A percentile compares a stretch with the other conserved stretches of the same genome.
These are phyloP conservation scores for Pisolithus thermaeus DNA, from an alignment of 1,284 basidiomycete species.

Conservation along the genomic window DNA sequence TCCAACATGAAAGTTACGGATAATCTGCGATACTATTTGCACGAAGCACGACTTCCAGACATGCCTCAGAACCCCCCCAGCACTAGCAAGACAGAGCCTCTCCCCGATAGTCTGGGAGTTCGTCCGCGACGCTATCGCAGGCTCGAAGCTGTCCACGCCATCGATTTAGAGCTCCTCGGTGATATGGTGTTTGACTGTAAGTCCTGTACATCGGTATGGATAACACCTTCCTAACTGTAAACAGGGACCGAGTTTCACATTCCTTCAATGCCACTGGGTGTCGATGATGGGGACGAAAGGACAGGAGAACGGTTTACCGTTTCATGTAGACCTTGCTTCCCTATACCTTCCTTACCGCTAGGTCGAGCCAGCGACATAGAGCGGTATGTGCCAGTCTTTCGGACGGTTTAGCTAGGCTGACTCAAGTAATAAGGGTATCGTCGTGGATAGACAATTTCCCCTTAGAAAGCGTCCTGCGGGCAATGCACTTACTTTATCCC, in stretches of 20 bases:
- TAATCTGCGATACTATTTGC: slow-evolving; percentile 45
- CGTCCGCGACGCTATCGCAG: slow-evolving; percentile 43
- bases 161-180: slow-evolving; percentile 28
- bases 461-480: slow-evolving; percentile 47
- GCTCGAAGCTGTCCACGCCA: slow-evolving; percentile 39
- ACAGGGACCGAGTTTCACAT: slow-evolving; percentile 35
- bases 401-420: slow-evolving; percentile 10
- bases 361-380: slow-evolving; percentile 32
- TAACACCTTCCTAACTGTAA: slow-evolving; percentile 5
- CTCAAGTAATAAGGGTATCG: slow-evolving; percentile 24
- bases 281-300: slow-evolving; percentile 33
- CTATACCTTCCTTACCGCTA: slow-evolving; percentile 25
- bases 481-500: slow-evolving; percentile 45
- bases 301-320: slow-evolving; percentile 41
- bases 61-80: slow-evolving; percentile 34
- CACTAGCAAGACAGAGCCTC: slow-evolving; percentile 37
- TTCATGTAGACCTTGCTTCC: slow-evolving; percentile 36
- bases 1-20: slow-evolving; percentile 32
- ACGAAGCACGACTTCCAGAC: slow-evolving; percentile 41
- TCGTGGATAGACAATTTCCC: slow-evolving; percentile 48
- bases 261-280: slow-evolving; percentile 30
- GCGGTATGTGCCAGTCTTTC: slow-evolving; percentile 28
- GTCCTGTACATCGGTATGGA: slow-evolving; percentile 10
- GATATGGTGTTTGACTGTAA: slow-evolving; percentile 33
- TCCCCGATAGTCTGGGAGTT: slow-evolving; percentile 38